Base-by-base conservation (phyloP, 163 green algal species). In the Chlorella variabilis region DNA sequence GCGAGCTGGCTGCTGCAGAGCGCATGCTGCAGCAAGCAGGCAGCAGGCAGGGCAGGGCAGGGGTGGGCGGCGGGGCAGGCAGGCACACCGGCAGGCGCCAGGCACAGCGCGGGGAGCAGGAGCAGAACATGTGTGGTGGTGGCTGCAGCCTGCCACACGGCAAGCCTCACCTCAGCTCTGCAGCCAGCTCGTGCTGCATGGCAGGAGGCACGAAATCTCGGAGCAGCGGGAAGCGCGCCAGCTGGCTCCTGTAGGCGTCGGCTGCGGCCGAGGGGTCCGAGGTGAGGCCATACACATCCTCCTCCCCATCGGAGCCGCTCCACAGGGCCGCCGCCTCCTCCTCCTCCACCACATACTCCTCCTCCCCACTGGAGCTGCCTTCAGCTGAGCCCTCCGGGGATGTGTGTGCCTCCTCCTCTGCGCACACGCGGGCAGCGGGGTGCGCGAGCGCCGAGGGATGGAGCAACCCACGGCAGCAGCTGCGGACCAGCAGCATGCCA, bases 131-230 rank as follows among this genome's bases (percentile, higher is more conserved):
- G 15, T 54, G 45, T 15, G 45, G 15, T 15, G 45, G 11, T 23
- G 45, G 45, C 45, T 29, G 18, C 18, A 29, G 54, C 54, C 54
- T 15, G 20, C 54, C 23, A 9, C 54, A 9, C 54, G 18, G 20
- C 54, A n/a, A 9, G 20, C 15, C 54, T 31, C 56, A 70, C 73
- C 73, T 80, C 23, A 84, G 78, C 59, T 84, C 67, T 1, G 49
- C 67, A 13, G 71, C 78, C 21, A 85, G 80, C 49, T 85, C 80
- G 51, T 85, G 75, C 9, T 56, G 63, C 66, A 80, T 62, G 23
- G 33, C 20, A 2, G 80, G 80, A 0, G 70, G 80, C 62, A 8
- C 8, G 39, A 63, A 85, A 29, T 80, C 56, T 21, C 51, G 33
- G 34, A 81, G 56, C 31, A 62, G 54, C 41, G 80, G 80, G 15